Evolutionary conservation across 176 grass and related monocot species (phyloP).

Genomic region (Alopecurus myosuroides): DNA sequence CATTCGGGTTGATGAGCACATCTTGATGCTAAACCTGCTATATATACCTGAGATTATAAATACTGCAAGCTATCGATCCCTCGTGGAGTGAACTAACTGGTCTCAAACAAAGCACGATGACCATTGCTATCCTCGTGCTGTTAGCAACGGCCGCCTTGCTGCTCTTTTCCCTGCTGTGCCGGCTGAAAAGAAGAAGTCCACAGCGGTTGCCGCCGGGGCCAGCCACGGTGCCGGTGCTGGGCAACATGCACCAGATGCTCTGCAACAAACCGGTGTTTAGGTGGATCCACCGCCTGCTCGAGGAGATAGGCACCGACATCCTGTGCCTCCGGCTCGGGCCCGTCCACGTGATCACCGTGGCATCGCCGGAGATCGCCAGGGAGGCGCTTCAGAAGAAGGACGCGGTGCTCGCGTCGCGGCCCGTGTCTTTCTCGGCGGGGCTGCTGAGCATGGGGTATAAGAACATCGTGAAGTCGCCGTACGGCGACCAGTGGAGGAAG

Average conservation of each 20-base stretch:
- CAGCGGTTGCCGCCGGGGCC: too few species aligned
- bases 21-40: too few species aligned
- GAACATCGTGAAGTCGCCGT: neutral
- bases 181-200: too few species aligned
- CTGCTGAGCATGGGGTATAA: neutral
- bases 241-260: slow-evolving; percentile 24
- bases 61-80: too few species aligned
- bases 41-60: too few species aligned
- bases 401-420: slow-evolving; percentile 20
- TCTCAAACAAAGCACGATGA: too few species aligned
- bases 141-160: too few species aligned
- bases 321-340: slow-evolving; percentile 27
- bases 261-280: slow-evolving; percentile 12
- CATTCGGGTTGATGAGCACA: too few species aligned
- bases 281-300: slow-evolving; percentile 34
- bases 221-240: slow-evolving; percentile 21
- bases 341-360: slow-evolving; percentile 23
- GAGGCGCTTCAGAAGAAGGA: slow-evolving; percentile 42
- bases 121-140: too few species aligned
- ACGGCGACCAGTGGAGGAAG: slow-evolving; percentile 48
- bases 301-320: slow-evolving; percentile 32
- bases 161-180: too few species aligned
- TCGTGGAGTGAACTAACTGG: too few species aligned
- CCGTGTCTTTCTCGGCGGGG: neutral
- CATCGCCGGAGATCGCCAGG: slow-evolving; percentile 22